phyloP scores from a whole-genome alignment of 1,139 yeast species.

The Debaryomycetaceae sp. region DNA sequence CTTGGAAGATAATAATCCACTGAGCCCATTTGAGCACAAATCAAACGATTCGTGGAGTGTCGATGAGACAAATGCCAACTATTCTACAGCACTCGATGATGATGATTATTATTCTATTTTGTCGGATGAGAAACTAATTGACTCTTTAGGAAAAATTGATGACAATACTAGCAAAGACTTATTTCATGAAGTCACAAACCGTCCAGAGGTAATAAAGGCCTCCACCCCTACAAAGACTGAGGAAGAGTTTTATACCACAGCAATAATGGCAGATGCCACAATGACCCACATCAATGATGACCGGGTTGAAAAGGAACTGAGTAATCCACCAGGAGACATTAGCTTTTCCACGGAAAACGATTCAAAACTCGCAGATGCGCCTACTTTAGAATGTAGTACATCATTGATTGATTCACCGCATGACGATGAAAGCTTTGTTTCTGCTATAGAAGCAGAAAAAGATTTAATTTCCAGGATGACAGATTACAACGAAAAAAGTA shows the following conservation, averaged over 20 bases:
- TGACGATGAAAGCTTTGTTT: constrained; percentile 2
- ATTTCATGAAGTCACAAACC: not conserved
- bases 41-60: not conserved
- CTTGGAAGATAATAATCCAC: not conserved
- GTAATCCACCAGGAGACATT: not conserved
- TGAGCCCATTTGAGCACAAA: not conserved
- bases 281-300: not conserved
- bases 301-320: not conserved
- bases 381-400: no score
- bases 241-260: not conserved
- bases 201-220: not conserved
- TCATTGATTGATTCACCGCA: not conserved
- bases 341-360: not conserved
- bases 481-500: no score
- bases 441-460: not conserved
- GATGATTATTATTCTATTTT: not conserved
- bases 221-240: not conserved
- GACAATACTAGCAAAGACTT: not conserved
- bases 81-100: not conserved
- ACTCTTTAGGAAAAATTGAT: not conserved
- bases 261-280: not conserved
- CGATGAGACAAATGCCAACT: not conserved
- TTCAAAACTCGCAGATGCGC: not conserved
- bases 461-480: not conserved
- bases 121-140: not conserved